phyloP scores from a whole-genome alignment of 257 asterid species.

The Anisodus acutangulus region DNA sequence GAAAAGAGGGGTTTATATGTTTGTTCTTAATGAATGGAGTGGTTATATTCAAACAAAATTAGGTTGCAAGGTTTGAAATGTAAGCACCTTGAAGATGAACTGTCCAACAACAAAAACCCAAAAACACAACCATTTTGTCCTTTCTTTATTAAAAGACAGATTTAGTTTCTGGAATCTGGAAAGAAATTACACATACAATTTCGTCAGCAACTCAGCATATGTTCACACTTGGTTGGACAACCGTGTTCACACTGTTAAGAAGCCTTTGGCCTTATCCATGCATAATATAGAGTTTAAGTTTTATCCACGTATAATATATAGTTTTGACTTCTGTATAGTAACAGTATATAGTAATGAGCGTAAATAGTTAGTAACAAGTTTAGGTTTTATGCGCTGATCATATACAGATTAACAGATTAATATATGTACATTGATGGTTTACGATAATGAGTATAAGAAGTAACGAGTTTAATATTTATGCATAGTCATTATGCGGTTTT shows the following conservation, averaged over 20 bases:
- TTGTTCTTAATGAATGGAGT: background rate
- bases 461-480: background rate
- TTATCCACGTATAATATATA: background rate
- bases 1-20: slow-evolving; percentile 18
- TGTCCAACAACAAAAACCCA: slow-evolving; percentile 17
- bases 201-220: slow-evolving; percentile 14
- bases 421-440: too few species aligned
- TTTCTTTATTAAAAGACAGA: background rate
- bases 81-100: background rate
- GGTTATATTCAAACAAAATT: slow-evolving; percentile 21
- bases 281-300: background rate
- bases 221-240: background rate
- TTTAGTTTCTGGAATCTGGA: background rate
- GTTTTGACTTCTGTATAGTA: background rate
- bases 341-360: background rate
- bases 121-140: background rate
- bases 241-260: background rate
- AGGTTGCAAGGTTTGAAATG: slow-evolving; percentile 28
- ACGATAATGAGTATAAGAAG: background rate
- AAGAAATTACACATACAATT: background rate
- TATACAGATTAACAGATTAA: background rate
- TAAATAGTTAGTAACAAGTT: background rate
- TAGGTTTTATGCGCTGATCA: too few species aligned
- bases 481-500: background rate
- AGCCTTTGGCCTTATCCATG: background rate